Conservation (phyloP, 2,329 filamentous ascomycete species). For the Scopulariopsis brevicaulis region DNA sequence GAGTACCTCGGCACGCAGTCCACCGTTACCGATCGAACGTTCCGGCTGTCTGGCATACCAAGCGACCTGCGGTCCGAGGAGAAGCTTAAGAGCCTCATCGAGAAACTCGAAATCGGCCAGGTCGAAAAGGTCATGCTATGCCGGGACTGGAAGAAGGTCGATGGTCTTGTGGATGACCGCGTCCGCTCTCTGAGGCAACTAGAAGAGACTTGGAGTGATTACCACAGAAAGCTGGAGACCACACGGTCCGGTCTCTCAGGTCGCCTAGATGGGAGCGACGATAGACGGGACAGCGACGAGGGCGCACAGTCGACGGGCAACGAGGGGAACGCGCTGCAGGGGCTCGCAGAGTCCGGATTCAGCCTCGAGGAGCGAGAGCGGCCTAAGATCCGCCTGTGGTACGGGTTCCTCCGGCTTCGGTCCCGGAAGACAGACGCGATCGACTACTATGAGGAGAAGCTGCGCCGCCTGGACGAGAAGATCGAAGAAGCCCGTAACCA, state of each 20-base stretch:
- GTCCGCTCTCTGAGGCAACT: slow-evolving; percentile 56
- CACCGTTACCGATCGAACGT: slow-evolving; percentile 91
- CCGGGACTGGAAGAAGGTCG: slow-evolving; percentile 74
- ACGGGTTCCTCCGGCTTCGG: slow-evolving; percentile 62
- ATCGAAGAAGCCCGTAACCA: slow-evolving; percentile 61
- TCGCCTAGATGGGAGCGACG: slow-evolving; percentile 6
- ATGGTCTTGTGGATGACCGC: slow-evolving; percentile 60
- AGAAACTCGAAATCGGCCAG: slow-evolving; percentile 77
- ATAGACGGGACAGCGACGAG: background rate
- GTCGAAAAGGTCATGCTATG: slow-evolving; percentile 84
- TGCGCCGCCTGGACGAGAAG: slow-evolving; percentile 66
- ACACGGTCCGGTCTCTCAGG: slow-evolving; percentile 18
- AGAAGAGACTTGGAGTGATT: slow-evolving; percentile 66
- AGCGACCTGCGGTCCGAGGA: slow-evolving; percentile 66
- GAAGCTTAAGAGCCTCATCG: slow-evolving; percentile 76
- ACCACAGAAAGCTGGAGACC: slow-evolving; percentile 5
- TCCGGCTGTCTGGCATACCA: slow-evolving; percentile 83
- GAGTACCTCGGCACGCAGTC: slow-evolving; percentile 87
- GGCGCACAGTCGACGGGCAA: background rate
- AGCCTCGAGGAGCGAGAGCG: slow-evolving; percentile 30
- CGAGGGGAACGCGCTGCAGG: background rate
- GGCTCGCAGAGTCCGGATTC: slow-evolving; percentile 9
- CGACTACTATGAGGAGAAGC: slow-evolving; percentile 83
- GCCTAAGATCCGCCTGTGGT: slow-evolving; percentile 66
- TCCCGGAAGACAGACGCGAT: slow-evolving; percentile 76